A percentile compares a stretch with the other conserved stretches of the same genome.
These are phyloP conservation scores for Echites panduratus DNA, from an alignment of 257 asterid genomes.

Conservation along the genomic window DNA sequence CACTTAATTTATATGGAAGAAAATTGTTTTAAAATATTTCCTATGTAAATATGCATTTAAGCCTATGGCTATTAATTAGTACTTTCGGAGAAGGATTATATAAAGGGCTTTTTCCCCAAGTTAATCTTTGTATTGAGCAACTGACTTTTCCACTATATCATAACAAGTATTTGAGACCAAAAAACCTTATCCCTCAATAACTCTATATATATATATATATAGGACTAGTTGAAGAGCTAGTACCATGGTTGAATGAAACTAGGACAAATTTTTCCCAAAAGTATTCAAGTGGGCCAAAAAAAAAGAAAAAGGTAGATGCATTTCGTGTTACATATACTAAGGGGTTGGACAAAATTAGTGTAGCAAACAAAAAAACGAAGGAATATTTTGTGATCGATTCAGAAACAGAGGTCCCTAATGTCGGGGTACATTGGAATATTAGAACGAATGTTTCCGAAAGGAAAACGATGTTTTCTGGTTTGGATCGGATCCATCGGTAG, in stretches of 20 bases:
- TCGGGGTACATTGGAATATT: conserved; percentile 2
- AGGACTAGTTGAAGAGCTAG: no score
- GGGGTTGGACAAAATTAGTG: background rate
- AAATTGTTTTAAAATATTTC: no score
- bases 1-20: no score
- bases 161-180: no score
- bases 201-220: no score
- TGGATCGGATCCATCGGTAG: background rate
- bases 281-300: background rate
- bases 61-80: no score
- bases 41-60: no score
- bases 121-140: no score
- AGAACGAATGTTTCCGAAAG: conserved; percentile 1
- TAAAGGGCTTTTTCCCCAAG: no score
- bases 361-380: background rate
- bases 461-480: conserved; percentile 4
- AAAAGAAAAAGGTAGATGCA: background rate
- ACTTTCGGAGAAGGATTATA: no score
- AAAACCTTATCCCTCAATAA: no score
- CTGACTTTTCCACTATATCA: no score
- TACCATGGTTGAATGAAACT: background rate
- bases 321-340: background rate
- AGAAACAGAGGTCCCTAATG: conserved; percentile 8
- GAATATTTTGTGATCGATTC: conserved; percentile 7
- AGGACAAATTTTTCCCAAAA: background rate